Evolutionary conservation across 331 rosid genomes (phyloP).

Genomic region (Saraca asoca): DNA sequence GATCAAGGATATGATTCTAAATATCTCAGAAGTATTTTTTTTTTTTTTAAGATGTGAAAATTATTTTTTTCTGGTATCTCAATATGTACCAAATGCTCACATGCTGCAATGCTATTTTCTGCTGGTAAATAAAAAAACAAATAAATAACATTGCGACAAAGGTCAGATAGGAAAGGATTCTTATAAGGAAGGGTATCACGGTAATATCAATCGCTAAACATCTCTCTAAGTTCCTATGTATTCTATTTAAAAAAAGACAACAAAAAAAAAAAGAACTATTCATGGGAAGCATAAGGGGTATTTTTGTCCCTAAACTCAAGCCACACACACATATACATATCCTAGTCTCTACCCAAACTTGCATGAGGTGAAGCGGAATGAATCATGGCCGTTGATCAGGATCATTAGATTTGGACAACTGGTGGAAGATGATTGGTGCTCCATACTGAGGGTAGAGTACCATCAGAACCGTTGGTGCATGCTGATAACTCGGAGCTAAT

Average conservation of each 20-base stretch:
- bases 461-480: constrained; percentile 95
- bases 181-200: constrained; percentile 30
- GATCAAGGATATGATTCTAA: too few species aligned
- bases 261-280: too few species aligned
- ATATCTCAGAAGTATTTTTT: too few species aligned
- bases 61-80: too few species aligned
- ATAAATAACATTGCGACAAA: too few species aligned
- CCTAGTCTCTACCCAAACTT: constrained; percentile 13
- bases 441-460: constrained; percentile 91
- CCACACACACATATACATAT: background rate
- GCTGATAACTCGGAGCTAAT: constrained; percentile 81
- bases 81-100: too few species aligned
- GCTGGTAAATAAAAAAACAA: too few species aligned
- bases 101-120: too few species aligned
- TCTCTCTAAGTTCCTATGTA: constrained; percentile 27
- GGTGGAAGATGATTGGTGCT: constrained; percentile 75
- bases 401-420: constrained; percentile 23
- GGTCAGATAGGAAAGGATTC: constrained; percentile 27
- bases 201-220: constrained; percentile 30
- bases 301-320: constrained; percentile 27
- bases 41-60: too few species aligned
- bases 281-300: constrained; percentile 29
- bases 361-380: background rate
- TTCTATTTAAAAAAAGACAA: too few species aligned
- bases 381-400: constrained; percentile 34